These are phyloP conservation scores for Pseudocercospora ulei DNA, from an alignment of 2,329 filamentous ascomycete species.

Conservation along the genomic window DNA sequence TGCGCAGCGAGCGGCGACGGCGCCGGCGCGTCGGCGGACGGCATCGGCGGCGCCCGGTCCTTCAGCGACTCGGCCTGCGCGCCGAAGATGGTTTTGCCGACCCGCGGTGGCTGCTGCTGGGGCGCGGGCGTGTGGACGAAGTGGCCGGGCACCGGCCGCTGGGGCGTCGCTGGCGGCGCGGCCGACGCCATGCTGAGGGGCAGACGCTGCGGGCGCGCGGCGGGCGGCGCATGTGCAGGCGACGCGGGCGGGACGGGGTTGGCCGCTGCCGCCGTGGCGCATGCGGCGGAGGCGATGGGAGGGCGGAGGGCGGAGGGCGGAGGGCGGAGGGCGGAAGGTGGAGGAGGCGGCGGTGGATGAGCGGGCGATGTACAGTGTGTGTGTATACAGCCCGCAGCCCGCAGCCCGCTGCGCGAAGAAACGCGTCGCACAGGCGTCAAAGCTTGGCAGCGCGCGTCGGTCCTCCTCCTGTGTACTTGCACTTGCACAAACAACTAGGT, in stretches of 20 bases:
- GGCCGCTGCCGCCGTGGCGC: constrained; percentile 8
- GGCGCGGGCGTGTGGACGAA: constrained; percentile 64
- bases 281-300: constrained; percentile 9
- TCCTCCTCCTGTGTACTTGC: no score
- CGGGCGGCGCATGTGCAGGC: no score
- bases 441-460: no score
- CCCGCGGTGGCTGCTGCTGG: constrained; percentile 10
- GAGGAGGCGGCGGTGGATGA: neutral
- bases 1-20: constrained; percentile 12
- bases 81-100: constrained; percentile 30
- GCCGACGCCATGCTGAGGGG: constrained; percentile 25
- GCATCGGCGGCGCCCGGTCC: constrained; percentile 23
- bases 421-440: no score
- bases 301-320: neutral
- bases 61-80: constrained; percentile 28
- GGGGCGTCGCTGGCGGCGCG: constrained; percentile 47
- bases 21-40: constrained; percentile 14
- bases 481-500: no score
- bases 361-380: neutral
- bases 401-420: no score
- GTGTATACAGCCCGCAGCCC: neutral
- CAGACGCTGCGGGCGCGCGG: constrained; percentile 2
- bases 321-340: neutral
- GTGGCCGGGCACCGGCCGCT: constrained; percentile 63
- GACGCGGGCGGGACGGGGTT: constrained; percentile 9